Conservation (phyloP, 805 yeast genomes). For the Cyberlindnera maritima region DNA sequence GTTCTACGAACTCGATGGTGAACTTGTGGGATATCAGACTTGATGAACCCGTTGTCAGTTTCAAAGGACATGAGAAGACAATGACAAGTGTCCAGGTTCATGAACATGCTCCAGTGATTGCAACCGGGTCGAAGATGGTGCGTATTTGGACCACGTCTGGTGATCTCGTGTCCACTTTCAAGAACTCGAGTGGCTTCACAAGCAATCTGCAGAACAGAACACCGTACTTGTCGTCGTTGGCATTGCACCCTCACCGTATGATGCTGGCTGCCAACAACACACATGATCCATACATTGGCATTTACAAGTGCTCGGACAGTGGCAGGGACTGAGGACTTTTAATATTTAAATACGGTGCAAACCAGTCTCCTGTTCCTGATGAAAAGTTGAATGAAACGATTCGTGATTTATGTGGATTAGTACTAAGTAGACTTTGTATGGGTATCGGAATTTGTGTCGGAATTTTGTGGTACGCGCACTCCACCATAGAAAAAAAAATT, state of each 20-base stretch:
- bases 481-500: not conserved
- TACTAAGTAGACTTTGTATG: no score
- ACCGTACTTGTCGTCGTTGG: conserved; percentile 57
- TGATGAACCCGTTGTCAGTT: conserved; percentile 66
- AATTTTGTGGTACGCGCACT: not conserved
- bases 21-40: conserved; percentile 88
- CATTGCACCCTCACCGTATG: conserved; percentile 94
- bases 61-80: conserved; percentile 46
- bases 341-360: no score
- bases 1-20: conserved; percentile 76
- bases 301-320: conserved; percentile 51
- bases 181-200: conserved; percentile 37
- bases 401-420: no score
- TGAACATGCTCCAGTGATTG: conserved; percentile 94
- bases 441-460: not conserved
- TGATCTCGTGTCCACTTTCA: conserved; percentile 60
- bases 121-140: conserved; percentile 78
- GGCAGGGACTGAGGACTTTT: conserved; percentile 1
- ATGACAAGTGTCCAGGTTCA: conserved; percentile 77
- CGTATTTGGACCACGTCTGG: conserved; percentile 88
- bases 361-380: no score
- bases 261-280: conserved; percentile 81
- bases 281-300: conserved; percentile 68
- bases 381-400: not conserved
- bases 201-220: conserved; percentile 27